Evolutionary conservation across 495 filamentous ascomycete genomes (phyloP), one percentile per base, ranked within the genome.

Genomic region (Neurospora sp.): DNA sequence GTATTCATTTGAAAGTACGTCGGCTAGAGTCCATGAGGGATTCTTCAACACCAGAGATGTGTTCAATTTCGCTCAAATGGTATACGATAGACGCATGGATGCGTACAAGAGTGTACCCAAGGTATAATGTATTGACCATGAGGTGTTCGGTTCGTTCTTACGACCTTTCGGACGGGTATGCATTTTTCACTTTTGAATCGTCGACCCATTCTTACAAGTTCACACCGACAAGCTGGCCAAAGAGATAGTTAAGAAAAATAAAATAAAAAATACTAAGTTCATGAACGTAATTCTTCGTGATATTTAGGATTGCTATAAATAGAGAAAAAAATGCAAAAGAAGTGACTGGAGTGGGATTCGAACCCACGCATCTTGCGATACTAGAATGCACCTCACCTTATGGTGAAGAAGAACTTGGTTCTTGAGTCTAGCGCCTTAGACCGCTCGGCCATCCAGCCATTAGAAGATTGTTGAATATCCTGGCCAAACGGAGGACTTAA

Each of bases 381-480:
- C 54, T 62, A 62, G 54, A 62, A 62, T 31, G 2, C 54, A 62
- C 54, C 27, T 62, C 54, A 35, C 54, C 3, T 16, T 31, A 46
- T 11, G 12, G 23, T 73, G 44, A 60, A 72, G 71, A 75, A 44
- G 39, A 71, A 71, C 70, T 71, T 62, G 3, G 54, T 62, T 62
- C 54, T 62, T 71, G 42, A 71, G 42, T 42, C 70, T 44, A 71
- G 39, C 70, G 70, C 70, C 70, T 71, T 71, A 71, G 42, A 71
- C 70, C 70, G 42, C 70, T 71, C 70, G 70, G 70, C 70, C 70
- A 71, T 72, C 39, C 70, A 40, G 39, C 39, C 70, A 44, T 49
- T 60, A 23, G 27, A 66, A 66, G 6, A 66, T 35, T 66, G 14
- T 35, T 66, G 12, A 66, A 35, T 54, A 0, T 8, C 7, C 1